Base-by-base conservation (phyloP, 2,329 filamentous ascomycete species). In the Penicillium verrucosum region DNA sequence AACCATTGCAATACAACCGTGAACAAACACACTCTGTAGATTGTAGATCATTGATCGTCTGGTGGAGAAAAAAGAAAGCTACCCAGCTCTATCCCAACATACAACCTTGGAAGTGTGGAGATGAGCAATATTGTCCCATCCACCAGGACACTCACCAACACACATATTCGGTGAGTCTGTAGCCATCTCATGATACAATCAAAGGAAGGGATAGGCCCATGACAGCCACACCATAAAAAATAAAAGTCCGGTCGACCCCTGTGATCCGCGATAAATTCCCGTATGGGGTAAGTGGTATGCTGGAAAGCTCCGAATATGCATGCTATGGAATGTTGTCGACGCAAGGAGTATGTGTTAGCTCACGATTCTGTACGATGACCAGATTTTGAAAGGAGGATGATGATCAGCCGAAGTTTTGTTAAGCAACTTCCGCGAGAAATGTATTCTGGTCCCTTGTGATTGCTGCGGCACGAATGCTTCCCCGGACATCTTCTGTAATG, bases 221-320 rank as follows among this genome's bases (percentile, higher is more conserved):
- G 52, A 50, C 23, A 36, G 30, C 38, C 12, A 23, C 30, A 36
- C 8, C 5, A 16, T 6, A 11, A 41, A 23, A 41, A n/a, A 38
- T 40, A 42, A 37, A 27, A 42, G 25, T 51, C 32, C 32, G 25
- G 23, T 8, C 18, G n/a, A 30, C 12, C 30, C 29, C 41, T 29
- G 25, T 52, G 54, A 56, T 56, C 54, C 42, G 54, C 54, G 29
- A 11, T 5, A 21, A 18, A 27, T 16, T 41, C 41, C 54, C 54
- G 7, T 46, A 56, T 56, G 36, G 41, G 34, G 54, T 18, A 56
- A 52, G 54, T 56, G 16, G 54, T 36, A 56, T 56, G n/a, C 48
- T 56, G 34, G 54, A 56, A 56, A 56, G 48, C 54, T 56, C 54
- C 48, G 54, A 56, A 30, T 52, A 52, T 52, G 48, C 54, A 52